Evolutionary conservation across 208 protist species (phyloP).

Genomic region (Leishmania braziliensis): DNA sequence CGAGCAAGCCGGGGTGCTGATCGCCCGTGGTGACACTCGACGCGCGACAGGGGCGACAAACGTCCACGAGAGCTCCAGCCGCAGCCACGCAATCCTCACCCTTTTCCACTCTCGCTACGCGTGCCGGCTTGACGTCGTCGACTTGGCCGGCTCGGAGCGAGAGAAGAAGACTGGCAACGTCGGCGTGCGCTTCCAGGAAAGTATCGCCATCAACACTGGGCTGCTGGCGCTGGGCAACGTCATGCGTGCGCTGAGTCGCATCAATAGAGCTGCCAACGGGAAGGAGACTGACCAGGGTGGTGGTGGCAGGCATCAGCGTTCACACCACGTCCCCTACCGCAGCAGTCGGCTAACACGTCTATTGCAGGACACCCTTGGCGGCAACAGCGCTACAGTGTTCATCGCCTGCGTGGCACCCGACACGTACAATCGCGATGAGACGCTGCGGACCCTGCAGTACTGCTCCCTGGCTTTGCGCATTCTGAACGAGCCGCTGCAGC

Average conservation of each 20-base stretch:
- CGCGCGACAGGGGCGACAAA: constrained; percentile 90
- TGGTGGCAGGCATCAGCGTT: neutral
- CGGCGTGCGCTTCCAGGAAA: constrained; percentile 89
- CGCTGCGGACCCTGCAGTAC: constrained; percentile 92
- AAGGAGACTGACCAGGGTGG: neutral
- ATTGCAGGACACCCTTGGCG: constrained; percentile 89
- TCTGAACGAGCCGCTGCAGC: constrained; percentile 70
- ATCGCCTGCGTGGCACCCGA: constrained; percentile 88
- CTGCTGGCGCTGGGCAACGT: constrained; percentile 94
- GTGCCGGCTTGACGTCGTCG: constrained; percentile 91
- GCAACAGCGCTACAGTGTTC: constrained; percentile 85
- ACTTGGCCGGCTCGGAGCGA: constrained; percentile 92
- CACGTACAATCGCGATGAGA: constrained; percentile 80
- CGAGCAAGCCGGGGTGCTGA: constrained; percentile 63
- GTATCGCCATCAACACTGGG: constrained; percentile 92
- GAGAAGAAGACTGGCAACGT: constrained; percentile 85
- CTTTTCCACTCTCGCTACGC: constrained; percentile 68
- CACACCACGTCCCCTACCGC: constrained; percentile 83
- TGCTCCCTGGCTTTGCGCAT: constrained; percentile 90
- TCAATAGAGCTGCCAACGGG: constrained; percentile 19
- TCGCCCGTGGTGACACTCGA: constrained; percentile 71
- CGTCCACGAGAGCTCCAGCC: constrained; percentile 88
- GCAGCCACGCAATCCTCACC: constrained; percentile 94
- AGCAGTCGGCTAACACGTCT: constrained; percentile 92
- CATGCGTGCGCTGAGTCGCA: constrained; percentile 86